Percentiles rank a stretch among this genome's conserved stretches.
These are phyloP conservation scores for Coemansia aciculifera DNA, from an alignment of 192 early-diverging fungal genomes.

Conservation along the genomic window DNA sequence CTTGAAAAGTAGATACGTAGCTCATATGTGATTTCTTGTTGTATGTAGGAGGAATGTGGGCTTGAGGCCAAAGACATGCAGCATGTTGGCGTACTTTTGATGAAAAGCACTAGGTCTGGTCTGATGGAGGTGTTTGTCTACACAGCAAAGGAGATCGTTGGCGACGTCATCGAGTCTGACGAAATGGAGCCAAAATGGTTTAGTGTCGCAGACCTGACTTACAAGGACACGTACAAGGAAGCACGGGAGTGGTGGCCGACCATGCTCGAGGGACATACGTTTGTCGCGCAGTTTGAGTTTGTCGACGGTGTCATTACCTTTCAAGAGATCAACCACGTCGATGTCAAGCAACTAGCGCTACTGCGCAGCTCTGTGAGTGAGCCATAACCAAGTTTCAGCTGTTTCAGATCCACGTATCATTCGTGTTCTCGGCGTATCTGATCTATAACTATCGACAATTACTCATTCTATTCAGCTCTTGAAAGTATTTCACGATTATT, in stretches of 20 bases:
- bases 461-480: not conserved
- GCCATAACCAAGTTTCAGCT: not conserved
- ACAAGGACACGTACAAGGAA: conserved; percentile 54
- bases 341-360: not conserved
- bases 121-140: conserved; percentile 63
- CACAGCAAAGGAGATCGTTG: conserved; percentile 45
- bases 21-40: not conserved
- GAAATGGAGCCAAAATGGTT: conserved; percentile 80
- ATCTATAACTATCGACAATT: not conserved
- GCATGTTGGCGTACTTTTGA: conserved; percentile 60
- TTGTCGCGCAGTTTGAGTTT: conserved; percentile 41
- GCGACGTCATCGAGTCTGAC: conserved; percentile 64
- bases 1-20: not conserved
- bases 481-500: not conserved
- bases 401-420: not conserved
- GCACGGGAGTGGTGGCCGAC: conserved; percentile 46
- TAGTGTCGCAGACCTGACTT: conserved; percentile 58
- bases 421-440: not conserved
- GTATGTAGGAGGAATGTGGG: conserved; percentile 59
- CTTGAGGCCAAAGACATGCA: conserved; percentile 47
- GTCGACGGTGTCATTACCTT: conserved; percentile 7
- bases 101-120: conserved; percentile 57
- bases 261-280: conserved; percentile 24
- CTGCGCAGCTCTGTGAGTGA: not conserved
- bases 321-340: conserved; percentile 17